Conservation (phyloP, 345 rosid species). For the Reutealis trisperma region DNA sequence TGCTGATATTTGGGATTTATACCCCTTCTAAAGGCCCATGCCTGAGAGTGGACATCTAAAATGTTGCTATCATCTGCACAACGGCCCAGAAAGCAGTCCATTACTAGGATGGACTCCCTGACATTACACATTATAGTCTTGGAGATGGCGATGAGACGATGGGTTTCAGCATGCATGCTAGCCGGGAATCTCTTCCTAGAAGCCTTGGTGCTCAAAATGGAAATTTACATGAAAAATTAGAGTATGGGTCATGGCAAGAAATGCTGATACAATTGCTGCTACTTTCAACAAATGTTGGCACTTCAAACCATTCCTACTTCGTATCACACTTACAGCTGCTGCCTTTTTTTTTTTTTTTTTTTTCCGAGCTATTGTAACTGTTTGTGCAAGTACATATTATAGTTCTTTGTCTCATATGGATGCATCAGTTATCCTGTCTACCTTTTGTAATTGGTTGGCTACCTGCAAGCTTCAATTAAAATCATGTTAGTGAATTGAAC, state of each 20-base stretch:
- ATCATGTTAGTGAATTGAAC: background rate
- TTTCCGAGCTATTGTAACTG: background rate
- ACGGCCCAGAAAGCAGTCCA: background rate
- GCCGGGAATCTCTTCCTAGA: constrained; percentile 2
- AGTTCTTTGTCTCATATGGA: background rate
- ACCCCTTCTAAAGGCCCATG: background rate
- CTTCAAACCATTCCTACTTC: background rate
- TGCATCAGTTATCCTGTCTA: background rate
- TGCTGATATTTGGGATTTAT: background rate
- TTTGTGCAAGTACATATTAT: background rate
- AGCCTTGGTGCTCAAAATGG: no score
- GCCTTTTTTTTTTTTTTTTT: background rate
- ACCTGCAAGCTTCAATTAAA: background rate
- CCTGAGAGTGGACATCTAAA: background rate
- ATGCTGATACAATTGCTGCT: background rate
- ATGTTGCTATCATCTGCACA: background rate
- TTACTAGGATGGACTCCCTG: background rate
- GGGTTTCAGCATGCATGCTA: constrained; percentile 1
- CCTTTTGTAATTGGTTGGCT: background rate
- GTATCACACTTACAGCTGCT: no score
- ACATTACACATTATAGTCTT: background rate
- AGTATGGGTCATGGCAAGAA: background rate
- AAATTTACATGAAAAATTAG: background rate
- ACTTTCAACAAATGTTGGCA: background rate
- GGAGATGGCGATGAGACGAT: background rate